These are phyloP conservation scores for Tricholoma furcatifolium DNA, from an alignment of 768 basidiomycete species.

Conservation along the genomic window DNA sequence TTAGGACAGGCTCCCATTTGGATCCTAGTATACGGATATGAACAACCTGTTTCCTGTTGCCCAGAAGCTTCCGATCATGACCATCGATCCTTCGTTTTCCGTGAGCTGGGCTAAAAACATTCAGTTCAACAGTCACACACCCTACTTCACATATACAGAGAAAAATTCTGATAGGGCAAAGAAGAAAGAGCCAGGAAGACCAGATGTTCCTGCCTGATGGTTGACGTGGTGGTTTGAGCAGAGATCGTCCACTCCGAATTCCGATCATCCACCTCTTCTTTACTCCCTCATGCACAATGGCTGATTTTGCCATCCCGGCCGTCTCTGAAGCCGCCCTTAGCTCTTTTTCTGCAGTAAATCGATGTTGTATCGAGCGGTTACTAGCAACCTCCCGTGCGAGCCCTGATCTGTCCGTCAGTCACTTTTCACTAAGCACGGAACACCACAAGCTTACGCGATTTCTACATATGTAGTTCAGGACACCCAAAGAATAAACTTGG, in stretches of 20 bases:
- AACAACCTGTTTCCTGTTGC: not conserved
- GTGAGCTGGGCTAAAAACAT: no score
- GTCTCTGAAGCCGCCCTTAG: slow-evolving; percentile 21
- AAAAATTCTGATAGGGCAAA: not conserved
- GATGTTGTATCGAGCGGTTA: slow-evolving; percentile 41
- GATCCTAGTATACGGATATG: no score
- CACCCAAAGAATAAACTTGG: slow-evolving; percentile 49
- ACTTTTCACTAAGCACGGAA: slow-evolving; percentile 8
- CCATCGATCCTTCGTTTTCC: not conserved
- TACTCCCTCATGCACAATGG: slow-evolving; percentile 1
- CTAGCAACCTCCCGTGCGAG: slow-evolving; percentile 27
- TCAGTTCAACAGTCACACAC: no score
- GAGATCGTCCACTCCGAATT: not conserved
- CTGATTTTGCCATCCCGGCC: slow-evolving; percentile 4
- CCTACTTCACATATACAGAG: not conserved
- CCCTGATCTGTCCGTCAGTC: slow-evolving; percentile 55
- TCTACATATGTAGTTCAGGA: slow-evolving; percentile 25
- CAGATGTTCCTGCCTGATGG: no score
- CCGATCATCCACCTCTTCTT: not conserved
- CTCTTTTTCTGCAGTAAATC: slow-evolving; percentile 25
- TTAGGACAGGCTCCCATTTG: no score
- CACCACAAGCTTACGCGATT: slow-evolving; percentile 17
- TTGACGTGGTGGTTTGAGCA: no score
- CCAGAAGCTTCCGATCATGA: not conserved
- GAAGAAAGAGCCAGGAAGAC: not conserved